Conservation (phyloP, 139 green algal species). For the Volvox africanus region DNA sequence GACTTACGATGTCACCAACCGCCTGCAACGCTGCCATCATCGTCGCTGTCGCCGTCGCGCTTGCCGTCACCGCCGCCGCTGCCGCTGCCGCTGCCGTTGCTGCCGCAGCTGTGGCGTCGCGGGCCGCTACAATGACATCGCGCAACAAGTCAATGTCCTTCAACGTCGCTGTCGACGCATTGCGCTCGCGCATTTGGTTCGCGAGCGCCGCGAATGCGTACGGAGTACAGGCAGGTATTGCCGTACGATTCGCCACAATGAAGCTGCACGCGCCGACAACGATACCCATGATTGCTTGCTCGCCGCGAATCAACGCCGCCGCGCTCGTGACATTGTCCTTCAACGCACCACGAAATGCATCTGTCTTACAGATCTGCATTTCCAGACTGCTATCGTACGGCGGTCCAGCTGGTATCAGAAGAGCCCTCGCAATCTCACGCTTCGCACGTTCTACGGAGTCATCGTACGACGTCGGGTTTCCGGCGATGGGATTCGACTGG, state of each 20-base stretch:
- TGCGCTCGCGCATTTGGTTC: neutral
- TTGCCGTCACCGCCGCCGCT: neutral
- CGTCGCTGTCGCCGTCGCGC: neutral
- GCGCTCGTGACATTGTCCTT: neutral
- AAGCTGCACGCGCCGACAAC: constrained; percentile 12
- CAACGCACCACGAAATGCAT: neutral
- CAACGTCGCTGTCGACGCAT: neutral
- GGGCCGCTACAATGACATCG: neutral
- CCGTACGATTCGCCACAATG: neutral
- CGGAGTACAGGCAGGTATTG: neutral
- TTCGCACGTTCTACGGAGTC: neutral
- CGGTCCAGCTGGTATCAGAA: neutral
- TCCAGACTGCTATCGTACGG: neutral
- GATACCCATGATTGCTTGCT: constrained; percentile 22
- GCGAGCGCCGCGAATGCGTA: constrained; percentile 6
- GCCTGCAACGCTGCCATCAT: too few species aligned
- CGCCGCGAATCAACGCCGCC: neutral
- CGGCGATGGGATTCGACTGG: neutral
- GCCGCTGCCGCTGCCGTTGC: neutral
- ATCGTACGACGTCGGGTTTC: neutral
- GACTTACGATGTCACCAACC: neutral
- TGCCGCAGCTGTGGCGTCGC: neutral
- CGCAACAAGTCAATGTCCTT: neutral
- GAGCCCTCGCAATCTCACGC: neutral
- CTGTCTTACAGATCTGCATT: neutral